Evolutionary conservation across 2,329 filamentous ascomycete species (phyloP), one percentile per base, ranked within the genome.

Genomic region (Talaromyces sp.): DNA sequence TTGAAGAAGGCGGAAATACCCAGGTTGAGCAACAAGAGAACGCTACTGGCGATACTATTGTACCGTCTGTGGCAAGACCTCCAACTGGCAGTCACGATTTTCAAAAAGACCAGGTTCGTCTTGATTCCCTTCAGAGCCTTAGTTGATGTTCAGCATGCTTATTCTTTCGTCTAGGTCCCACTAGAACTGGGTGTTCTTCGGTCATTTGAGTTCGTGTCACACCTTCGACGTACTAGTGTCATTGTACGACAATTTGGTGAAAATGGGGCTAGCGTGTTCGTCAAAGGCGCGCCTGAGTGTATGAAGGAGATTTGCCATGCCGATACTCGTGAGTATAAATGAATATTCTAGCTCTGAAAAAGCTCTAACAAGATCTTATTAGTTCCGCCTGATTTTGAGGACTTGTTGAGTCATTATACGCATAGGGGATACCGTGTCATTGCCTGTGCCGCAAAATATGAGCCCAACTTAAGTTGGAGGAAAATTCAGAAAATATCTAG

Each of bases 341-440:
- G 3, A 41, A 19, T 58, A 22, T 37, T 31, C 37, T 35, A 16
- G 11, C 47, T 14, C 19, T 33, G 27, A 19, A 33, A 31, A 27
- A 1, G 41, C 39, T 60, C 33, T 52, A 39, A 58, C 60, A 19
- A 3, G 7, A 56, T 54, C 19, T 35, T n/a, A 31, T 19, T 65
- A 81, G 88, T 99, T 69, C 95, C 95, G 0, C 80, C 83, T 35
- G 92, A 97, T 74, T 99, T 96, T 72, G 93, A 98, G 45, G 92
- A 97, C 68, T 85, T 96, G 2, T 82, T 99, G 1, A 89, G 89
- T 1, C 88, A 92, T 74, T 99, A 99, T 77, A 99, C 95, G 0
- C 95, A 99, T 72, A 89, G 94, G 73, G 95, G 96, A 24, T 99
- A 93, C 78, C 90, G 95, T 75, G 95, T 99, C 13, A 99, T 99